These are phyloP conservation scores for Jimgerdemannia lactiflua DNA, from an alignment of 192 early-diverging fungal genomes.

Conservation along the genomic window DNA sequence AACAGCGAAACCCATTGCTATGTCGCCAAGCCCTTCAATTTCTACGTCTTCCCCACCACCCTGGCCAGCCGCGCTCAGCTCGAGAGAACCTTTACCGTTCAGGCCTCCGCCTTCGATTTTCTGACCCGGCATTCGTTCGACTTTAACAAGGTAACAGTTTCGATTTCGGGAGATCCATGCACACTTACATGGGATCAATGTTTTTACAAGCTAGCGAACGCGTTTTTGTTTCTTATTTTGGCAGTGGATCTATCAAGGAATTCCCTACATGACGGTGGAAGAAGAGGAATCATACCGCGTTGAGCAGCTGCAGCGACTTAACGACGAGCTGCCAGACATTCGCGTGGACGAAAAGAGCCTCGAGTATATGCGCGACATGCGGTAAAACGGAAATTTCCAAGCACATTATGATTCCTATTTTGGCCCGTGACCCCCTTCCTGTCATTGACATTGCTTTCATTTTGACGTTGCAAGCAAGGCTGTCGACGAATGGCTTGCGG, in stretches of 20 bases:
- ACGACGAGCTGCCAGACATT: constrained; percentile 37
- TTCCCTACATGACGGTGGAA: constrained; percentile 52
- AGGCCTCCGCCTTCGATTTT: constrained; percentile 56
- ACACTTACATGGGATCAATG: too few species aligned
- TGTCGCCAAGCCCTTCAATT: constrained; percentile 63
- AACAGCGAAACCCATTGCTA: constrained; percentile 39
- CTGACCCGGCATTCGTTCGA: constrained; percentile 54
- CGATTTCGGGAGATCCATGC: not conserved
- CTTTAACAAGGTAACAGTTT: constrained; percentile 47
- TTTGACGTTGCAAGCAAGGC: constrained; percentile 9
- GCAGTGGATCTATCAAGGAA: constrained; percentile 45
- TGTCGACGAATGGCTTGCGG: constrained; percentile 39
- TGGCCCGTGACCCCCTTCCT: too few species aligned
- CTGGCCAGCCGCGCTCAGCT: constrained; percentile 33
- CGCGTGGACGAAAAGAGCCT: constrained; percentile 44
- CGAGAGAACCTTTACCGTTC: constrained; percentile 45
- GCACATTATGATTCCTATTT: not conserved
- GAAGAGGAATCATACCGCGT: constrained; percentile 40
- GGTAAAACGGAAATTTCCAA: constrained; percentile 21
- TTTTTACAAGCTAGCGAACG: not conserved
- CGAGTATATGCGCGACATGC: constrained; percentile 39
- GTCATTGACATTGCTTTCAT: not conserved
- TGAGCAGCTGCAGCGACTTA: constrained; percentile 16
- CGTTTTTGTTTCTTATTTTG: not conserved
- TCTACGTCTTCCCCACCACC: constrained; percentile 55